phyloP scores from a whole-genome alignment of 225 moss, liverwort and hornwort genomes.

The Pleurozium schreberi region DNA sequence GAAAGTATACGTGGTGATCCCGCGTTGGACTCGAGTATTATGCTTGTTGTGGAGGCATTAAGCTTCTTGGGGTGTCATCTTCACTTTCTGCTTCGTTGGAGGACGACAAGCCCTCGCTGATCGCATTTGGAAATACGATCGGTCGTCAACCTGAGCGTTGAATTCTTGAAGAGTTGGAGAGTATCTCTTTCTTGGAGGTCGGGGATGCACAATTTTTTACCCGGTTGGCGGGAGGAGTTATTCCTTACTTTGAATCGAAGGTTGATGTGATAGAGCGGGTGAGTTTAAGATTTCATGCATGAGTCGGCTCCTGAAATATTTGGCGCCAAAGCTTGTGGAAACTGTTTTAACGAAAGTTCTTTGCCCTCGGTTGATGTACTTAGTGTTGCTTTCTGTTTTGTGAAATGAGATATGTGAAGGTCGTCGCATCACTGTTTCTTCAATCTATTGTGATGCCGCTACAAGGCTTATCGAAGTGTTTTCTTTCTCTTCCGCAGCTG shows the following conservation, averaged over 20 bases:
- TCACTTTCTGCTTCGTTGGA: not conserved
- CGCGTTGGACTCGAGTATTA: not conserved
- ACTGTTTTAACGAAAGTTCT: not conserved
- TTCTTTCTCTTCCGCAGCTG: not conserved
- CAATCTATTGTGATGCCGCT: not conserved
- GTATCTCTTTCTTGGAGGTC: not conserved
- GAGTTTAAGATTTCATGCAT: constrained; percentile 10
- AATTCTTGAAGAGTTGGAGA: not conserved
- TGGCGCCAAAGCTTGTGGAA: not conserved
- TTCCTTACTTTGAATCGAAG: not conserved
- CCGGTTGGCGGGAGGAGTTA: not conserved
- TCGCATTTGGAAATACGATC: not conserved
- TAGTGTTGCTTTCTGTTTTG: not conserved
- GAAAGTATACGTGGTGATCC: not conserved
- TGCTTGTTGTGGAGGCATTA: not conserved
- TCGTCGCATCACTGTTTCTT: not conserved
- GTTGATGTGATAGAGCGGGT: not conserved
- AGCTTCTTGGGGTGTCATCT: not conserved
- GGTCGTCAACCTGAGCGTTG: not conserved
- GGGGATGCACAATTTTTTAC: not conserved
- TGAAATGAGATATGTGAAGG: not conserved
- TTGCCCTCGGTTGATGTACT: not conserved
- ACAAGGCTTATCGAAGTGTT: not conserved
- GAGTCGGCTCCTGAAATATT: not conserved
- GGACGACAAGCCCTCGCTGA: not conserved